Conservation (phyloP, 805 yeast genomes). For the Brettanomyces anomalus region DNA sequence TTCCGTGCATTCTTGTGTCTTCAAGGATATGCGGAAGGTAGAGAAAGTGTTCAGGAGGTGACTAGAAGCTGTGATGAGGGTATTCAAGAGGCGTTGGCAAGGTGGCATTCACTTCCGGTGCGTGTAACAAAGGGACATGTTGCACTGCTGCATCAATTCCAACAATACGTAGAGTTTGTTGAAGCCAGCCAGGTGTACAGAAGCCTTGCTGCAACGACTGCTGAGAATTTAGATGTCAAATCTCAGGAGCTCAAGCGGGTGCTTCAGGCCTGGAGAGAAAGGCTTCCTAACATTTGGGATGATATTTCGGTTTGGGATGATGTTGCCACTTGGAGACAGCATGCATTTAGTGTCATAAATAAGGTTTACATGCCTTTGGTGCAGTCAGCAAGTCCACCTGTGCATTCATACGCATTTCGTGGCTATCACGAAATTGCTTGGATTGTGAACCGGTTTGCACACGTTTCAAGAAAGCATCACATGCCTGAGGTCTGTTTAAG, state of each 20-base stretch:
- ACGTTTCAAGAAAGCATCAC: conserved; percentile 93
- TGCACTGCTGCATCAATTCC: conserved; percentile 87
- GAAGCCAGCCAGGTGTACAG: conserved; percentile 94
- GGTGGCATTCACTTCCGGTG: conserved; percentile 89
- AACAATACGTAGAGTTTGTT: conserved; percentile 94
- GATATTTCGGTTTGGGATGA: conserved; percentile 98
- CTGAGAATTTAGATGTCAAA: conserved; percentile 84
- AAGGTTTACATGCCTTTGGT: conserved; percentile 89
- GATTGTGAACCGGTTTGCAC: conserved; percentile 97
- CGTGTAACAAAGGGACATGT: conserved; percentile 72
- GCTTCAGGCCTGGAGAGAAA: conserved; percentile 94
- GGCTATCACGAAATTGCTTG: conserved; percentile 99
- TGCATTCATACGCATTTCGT: conserved; percentile 89
- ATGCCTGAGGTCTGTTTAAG: conserved; percentile 95
- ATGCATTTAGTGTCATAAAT: conserved; percentile 93
- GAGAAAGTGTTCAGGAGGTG: conserved; percentile 76
- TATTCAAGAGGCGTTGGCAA: conserved; percentile 80
- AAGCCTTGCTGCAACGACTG: conserved; percentile 79
- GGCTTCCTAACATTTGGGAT: conserved; percentile 95
- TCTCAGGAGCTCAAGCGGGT: conserved; percentile 93
- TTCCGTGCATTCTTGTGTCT: conserved; percentile 90
- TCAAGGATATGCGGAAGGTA: conserved; percentile 89
- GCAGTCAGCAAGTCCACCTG: conserved; percentile 16
- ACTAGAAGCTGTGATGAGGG: conserved; percentile 92
- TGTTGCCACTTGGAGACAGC: conserved; percentile 96